Conservation (phyloP, 1,284 basidiomycete genomes). For the Rhodotorula sp. region DNA sequence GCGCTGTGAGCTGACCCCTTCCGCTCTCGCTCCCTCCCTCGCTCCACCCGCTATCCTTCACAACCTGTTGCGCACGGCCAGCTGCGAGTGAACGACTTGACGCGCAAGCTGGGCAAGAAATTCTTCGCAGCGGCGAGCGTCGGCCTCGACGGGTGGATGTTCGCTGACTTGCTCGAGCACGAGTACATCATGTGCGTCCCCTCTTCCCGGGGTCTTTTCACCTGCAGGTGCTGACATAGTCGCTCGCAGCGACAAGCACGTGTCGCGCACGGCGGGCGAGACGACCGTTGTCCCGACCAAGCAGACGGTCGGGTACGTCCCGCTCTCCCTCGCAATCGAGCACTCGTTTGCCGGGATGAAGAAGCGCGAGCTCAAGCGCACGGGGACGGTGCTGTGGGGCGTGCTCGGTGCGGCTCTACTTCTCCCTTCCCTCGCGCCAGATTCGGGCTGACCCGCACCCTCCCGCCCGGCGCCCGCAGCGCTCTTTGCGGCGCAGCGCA, state of each 20-base stretch:
- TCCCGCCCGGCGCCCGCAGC: background rate
- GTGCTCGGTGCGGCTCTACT: constrained; percentile 63
- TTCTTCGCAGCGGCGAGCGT: constrained; percentile 88
- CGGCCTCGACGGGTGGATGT: constrained; percentile 91
- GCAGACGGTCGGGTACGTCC: constrained; percentile 66
- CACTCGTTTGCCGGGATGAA: constrained; percentile 67
- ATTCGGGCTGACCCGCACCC: background rate
- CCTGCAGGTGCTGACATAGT: background rate
- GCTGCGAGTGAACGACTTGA: constrained; percentile 13
- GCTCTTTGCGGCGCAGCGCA: constrained; percentile 27
- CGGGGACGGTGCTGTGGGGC: constrained; percentile 64
- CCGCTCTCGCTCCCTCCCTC: background rate
- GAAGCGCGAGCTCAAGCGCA: constrained; percentile 72
- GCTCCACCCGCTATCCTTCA: background rate
- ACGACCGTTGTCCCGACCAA: constrained; percentile 57
- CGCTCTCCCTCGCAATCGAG: constrained; percentile 60
- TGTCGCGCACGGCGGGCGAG: constrained; percentile 58
- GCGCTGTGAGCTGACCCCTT: background rate
- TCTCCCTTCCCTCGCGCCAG: background rate
- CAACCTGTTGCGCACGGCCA: background rate
- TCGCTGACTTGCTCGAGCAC: constrained; percentile 84
- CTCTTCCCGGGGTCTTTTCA: background rate
- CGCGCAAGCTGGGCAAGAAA: constrained; percentile 61
- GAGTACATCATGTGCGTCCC: constrained; percentile 75
- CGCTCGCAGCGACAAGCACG: constrained; percentile 53